A percentile compares a stretch with the other conserved stretches of the same genome.
Evolutionary conservation across 352 stramenopile species (phyloP).

Genomic region (Globisporangium orthogonon): DNA sequence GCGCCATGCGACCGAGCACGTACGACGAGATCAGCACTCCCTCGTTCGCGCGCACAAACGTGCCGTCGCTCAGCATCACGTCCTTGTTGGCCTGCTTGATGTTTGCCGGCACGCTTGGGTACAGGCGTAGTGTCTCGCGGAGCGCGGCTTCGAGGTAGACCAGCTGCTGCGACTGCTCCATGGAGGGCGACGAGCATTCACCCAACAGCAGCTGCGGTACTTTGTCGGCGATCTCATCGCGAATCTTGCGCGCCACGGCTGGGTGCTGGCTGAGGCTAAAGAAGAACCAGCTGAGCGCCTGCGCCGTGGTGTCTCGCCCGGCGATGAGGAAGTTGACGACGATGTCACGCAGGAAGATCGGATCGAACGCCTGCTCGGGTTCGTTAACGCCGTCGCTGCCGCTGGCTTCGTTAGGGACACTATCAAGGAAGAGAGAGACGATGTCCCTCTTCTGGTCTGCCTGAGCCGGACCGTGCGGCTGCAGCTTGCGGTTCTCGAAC

Average conservation of each 20-base stretch:
- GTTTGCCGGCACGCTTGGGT: conserved; percentile 40
- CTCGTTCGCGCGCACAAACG: conserved; percentile 30
- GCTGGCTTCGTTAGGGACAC: background rate
- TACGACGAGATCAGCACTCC: conserved; percentile 40
- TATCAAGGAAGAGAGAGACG: conserved; percentile 25
- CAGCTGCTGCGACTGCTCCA: conserved; percentile 25
- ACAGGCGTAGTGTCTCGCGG: conserved; percentile 47
- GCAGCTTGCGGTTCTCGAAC: conserved; percentile 11
- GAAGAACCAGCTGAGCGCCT: conserved; percentile 70
- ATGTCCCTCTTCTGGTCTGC: background rate
- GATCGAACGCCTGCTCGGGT: conserved; percentile 13
- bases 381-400: background rate
- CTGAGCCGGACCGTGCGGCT: too few relatives aligned
- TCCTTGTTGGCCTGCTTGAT: conserved; percentile 28
- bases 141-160: conserved; percentile 42
- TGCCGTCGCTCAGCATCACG: conserved; percentile 56
- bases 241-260: conserved; percentile 35
- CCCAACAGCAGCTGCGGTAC: conserved; percentile 17
- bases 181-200: conserved; percentile 3
- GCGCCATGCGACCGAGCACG: conserved; percentile 38
- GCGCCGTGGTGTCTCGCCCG: conserved; percentile 72
- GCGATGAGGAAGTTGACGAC: conserved; percentile 78
- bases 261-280: conserved; percentile 45
- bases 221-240: conserved; percentile 31
- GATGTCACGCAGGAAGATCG: conserved; percentile 56